Evolutionary conservation across 1,284 basidiomycete genomes (phyloP).

Genomic region (Malassezia vespertilionis): DNA sequence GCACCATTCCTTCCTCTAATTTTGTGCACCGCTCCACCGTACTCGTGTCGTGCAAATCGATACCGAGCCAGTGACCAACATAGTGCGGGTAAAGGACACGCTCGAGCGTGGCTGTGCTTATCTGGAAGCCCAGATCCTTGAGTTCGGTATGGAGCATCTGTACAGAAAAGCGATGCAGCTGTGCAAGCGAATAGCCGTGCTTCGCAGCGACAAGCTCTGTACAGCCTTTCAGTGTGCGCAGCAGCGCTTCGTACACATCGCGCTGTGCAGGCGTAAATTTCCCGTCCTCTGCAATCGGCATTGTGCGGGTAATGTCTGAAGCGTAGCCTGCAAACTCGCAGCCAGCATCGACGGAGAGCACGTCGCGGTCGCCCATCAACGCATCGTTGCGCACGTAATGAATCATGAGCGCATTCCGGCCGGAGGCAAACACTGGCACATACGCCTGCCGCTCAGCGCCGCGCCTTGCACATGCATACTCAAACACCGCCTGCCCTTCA

Average conservation of each 20-base stretch:
- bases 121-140: constrained; percentile 63
- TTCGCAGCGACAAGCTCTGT: constrained; percentile 52
- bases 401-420: constrained; percentile 35
- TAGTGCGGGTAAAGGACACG: constrained; percentile 72
- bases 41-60: constrained; percentile 51
- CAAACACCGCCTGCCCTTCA: constrained; percentile 38
- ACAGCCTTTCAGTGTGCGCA: constrained; percentile 64
- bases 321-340: constrained; percentile 66
- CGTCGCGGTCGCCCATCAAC: constrained; percentile 21
- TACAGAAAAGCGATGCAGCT: constrained; percentile 68
- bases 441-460: constrained; percentile 42
- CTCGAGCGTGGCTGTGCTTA: constrained; percentile 59
- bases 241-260: constrained; percentile 74
- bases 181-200: constrained; percentile 57
- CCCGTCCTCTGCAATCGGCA: constrained; percentile 54
- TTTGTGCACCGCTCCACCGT: constrained; percentile 27
- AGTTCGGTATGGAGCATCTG: constrained; percentile 63
- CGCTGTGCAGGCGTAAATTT: constrained; percentile 66
- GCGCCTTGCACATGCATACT: constrained; percentile 30
- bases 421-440: constrained; percentile 42
- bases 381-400: constrained; percentile 42
- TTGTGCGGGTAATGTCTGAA: constrained; percentile 91
- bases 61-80: constrained; percentile 71
- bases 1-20: constrained; percentile 31
- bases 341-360: constrained; percentile 44